phyloP scores from a whole-genome alignment of 2,329 filamentous ascomycete genomes.

The Lizonia empirigonia region DNA sequence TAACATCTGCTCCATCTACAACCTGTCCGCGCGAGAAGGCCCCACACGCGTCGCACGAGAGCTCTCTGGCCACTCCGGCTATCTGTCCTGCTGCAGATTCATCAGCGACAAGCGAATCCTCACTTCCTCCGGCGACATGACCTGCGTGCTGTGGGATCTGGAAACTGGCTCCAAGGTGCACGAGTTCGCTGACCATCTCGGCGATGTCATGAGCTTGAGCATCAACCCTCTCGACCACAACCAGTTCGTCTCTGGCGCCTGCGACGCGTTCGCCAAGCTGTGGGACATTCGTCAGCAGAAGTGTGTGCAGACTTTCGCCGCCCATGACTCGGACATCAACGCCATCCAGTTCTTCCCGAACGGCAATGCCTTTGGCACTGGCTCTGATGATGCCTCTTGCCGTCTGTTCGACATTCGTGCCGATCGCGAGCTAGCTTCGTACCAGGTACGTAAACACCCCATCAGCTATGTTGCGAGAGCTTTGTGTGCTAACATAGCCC shows the following conservation, averaged over 20 bases:
- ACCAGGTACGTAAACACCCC: conserved; percentile 48
- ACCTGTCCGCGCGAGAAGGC: conserved; percentile 95
- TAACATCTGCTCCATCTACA: conserved; percentile 99
- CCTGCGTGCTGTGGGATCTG: conserved; percentile 99
- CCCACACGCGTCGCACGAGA: conserved; percentile 95
- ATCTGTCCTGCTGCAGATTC: conserved; percentile 97
- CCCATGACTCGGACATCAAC: conserved; percentile 98
- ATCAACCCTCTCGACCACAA: conserved; percentile 99
- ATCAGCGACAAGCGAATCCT: conserved; percentile 98
- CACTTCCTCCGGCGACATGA: conserved; percentile 99
- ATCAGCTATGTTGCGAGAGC: neutral
- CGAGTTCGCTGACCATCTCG: conserved; percentile 96
- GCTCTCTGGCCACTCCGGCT: conserved; percentile 94
- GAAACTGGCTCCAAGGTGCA: conserved; percentile 97
- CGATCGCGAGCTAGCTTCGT: conserved; percentile 76
- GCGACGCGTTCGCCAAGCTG: conserved; percentile 96
- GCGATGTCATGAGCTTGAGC: conserved; percentile 99
- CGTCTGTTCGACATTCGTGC: conserved; percentile 97
- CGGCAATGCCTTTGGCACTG: conserved; percentile 96
- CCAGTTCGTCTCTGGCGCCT: conserved; percentile 98
- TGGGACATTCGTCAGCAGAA: conserved; percentile 99
- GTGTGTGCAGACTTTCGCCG: conserved; percentile 97
- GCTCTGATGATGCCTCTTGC: conserved; percentile 96
- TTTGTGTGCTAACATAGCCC: conserved; percentile 33
- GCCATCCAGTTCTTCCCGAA: conserved; percentile 99